These are phyloP conservation scores for Coniophora puteana DNA, from an alignment of 1,284 basidiomycete species.

Conservation along the genomic window DNA sequence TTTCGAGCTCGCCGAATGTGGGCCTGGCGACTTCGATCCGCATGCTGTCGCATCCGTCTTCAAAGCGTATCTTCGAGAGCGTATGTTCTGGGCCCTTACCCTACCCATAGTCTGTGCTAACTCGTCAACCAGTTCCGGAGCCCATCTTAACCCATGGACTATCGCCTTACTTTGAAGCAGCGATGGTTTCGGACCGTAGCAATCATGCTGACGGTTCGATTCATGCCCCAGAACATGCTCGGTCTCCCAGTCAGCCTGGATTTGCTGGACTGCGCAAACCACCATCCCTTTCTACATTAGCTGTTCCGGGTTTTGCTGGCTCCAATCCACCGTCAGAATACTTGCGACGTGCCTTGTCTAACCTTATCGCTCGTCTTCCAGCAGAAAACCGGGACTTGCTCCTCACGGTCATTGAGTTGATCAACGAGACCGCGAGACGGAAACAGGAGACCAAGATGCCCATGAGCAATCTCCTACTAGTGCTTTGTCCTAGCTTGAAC, in stretches of 20 bases:
- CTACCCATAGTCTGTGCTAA: constrained; percentile 1
- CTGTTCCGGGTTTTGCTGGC: constrained; percentile 60
- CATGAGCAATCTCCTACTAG: constrained; percentile 72
- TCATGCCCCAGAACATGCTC: constrained; percentile 24
- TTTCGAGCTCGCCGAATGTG: constrained; percentile 71
- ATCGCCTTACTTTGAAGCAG: constrained; percentile 72
- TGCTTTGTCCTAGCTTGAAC: constrained; percentile 78
- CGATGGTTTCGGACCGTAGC: constrained; percentile 55
- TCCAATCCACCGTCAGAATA: constrained; percentile 54
- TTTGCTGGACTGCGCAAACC: constrained; percentile 59
- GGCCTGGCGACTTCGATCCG: constrained; percentile 83
- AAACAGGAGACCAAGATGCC: constrained; percentile 80
- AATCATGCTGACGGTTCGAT: no score
- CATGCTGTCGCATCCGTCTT: constrained; percentile 88
- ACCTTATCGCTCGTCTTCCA: constrained; percentile 64
- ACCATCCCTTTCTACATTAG: constrained; percentile 72
- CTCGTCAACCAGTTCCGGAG: constrained; percentile 62
- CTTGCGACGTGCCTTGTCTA: constrained; percentile 48
- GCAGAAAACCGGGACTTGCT: constrained; percentile 71
- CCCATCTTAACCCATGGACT: constrained; percentile 72
- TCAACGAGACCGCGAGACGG: constrained; percentile 60
- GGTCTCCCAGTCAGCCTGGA: constrained; percentile 39
- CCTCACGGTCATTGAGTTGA: constrained; percentile 68
- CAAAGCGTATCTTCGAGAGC: constrained; percentile 76
- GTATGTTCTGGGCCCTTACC: constrained; percentile 40